Conservation (phyloP, 1,284 basidiomycete genomes). For the Phylloboletellus chloephorus region DNA sequence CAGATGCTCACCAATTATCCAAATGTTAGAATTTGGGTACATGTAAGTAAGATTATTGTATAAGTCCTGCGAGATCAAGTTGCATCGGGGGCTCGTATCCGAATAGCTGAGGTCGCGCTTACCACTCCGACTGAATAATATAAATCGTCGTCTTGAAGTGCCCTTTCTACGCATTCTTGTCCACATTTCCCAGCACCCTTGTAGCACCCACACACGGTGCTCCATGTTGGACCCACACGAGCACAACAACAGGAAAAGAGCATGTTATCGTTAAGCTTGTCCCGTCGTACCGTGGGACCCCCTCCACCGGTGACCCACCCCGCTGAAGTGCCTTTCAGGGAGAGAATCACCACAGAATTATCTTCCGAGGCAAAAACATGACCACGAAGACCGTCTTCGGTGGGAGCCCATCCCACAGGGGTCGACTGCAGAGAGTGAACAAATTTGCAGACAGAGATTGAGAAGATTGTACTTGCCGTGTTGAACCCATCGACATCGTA, state of each 20-base stretch:
- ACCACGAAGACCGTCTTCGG: conserved; percentile 84
- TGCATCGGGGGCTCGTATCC: neutral
- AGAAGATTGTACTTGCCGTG: conserved; percentile 34
- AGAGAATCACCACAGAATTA: conserved; percentile 82
- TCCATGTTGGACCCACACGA: conserved; percentile 80
- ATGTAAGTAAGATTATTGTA: conserved; percentile 78
- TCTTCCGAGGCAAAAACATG: conserved; percentile 80
- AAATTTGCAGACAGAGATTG: neutral
- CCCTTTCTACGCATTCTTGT: conserved; percentile 66
- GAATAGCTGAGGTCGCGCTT: conserved; percentile 19
- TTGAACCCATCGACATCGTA: conserved; percentile 70
- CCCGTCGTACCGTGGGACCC: conserved; percentile 52
- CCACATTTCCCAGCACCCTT: conserved; percentile 65
- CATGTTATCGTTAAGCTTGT: conserved; percentile 87
- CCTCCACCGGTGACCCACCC: conserved; percentile 73
- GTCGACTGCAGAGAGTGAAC: conserved; percentile 39
- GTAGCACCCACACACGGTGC: conserved; percentile 81
- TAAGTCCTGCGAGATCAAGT: conserved; percentile 44
- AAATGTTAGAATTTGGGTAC: conserved; percentile 79
- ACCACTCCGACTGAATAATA: conserved; percentile 73
- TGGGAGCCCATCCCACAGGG: conserved; percentile 85
- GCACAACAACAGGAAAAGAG: conserved; percentile 91
- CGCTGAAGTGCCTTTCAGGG: conserved; percentile 91
- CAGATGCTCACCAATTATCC: conserved; percentile 49
- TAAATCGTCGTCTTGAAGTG: conserved; percentile 71